Base-by-base conservation (phyloP, 1,284 basidiomycete genomes). In the Trichosporon sp. region DNA sequence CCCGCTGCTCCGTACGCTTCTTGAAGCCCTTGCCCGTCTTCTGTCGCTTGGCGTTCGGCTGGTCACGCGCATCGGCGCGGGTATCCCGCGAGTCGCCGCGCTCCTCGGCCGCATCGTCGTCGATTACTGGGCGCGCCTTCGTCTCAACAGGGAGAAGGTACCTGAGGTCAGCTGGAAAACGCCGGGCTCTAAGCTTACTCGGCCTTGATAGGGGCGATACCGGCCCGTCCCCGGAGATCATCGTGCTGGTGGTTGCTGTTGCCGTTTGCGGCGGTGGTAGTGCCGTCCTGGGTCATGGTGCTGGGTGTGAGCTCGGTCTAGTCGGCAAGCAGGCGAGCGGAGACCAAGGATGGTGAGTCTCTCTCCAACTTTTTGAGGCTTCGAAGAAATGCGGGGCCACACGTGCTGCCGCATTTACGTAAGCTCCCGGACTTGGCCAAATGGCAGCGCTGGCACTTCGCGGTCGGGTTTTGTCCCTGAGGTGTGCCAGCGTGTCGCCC, bases 181-280 rank as follows among this genome's bases (percentile, higher is more conserved):
- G 8, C 2, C 38, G 66, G 12, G 47, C n/a, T n/a, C 18, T 12
- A 11, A 60, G 82, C 88, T 75, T 79, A 93, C 92, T 92, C 89
- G 75, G 87, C 75, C 81, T 92, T 93, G 73, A 94, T 85, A 2
- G 88, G 88, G 0, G 91, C 92, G 11, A 88, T 90, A 62, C 90
- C 91, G 3, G 64, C 60, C 9, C 68, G 69, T 2, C 68, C 67
- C 2, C 71, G 38, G 32, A 65, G 44, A 29, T 65, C 69, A 23
- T 66, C 51, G 9, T 42, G 42, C 60, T 56, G 51, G 35, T 21
- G 38, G 13, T 2, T 58, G 63, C 27, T 32, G 42, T 58, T 44
- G 64, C 35, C 47, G 47, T 51, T 51, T 2, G 47, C 47, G 47
- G 47, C 21, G 47, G 23, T 12, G 21, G 47, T 7, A 51, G 47